Evolutionary conservation across 768 basidiomycete genomes (phyloP).

Genomic region (Baorangia bicolor): DNA sequence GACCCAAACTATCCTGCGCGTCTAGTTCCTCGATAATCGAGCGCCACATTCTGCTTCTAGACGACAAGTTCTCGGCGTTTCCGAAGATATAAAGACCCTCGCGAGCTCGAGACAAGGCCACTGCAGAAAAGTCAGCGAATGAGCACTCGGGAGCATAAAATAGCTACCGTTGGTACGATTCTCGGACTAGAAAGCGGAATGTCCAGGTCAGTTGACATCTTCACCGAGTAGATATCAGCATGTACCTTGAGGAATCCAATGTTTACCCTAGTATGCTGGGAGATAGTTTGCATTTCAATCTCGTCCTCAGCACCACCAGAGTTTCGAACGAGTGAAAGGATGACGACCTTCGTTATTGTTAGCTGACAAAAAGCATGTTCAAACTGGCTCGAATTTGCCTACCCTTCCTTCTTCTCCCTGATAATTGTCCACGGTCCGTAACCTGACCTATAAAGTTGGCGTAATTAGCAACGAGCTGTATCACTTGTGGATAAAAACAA

Average conservation of each 20-base stretch:
- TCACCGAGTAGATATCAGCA: background rate
- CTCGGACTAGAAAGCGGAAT: conserved; percentile 40
- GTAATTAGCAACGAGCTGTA: background rate
- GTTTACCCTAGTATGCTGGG: conserved; percentile 27
- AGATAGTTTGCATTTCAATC: conserved; percentile 15
- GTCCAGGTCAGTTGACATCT: background rate
- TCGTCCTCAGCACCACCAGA: conserved; percentile 48
- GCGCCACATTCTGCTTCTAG: conserved; percentile 56
- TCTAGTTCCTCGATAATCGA: conserved; percentile 58
- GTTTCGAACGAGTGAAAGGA: conserved; percentile 74
- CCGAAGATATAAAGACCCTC: conserved; percentile 76
- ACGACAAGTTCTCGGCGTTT: conserved; percentile 54
- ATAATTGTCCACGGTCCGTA: conserved; percentile 77
- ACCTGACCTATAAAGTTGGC: conserved; percentile 46
- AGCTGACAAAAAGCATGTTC: background rate
- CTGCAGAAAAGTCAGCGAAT: conserved; percentile 30
- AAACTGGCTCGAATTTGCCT: background rate
- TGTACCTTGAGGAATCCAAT: conserved; percentile 76
- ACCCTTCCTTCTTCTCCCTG: conserved; percentile 74
- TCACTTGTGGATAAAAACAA: background rate
- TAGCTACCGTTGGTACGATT: conserved; percentile 56
- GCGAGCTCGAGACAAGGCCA: conserved; percentile 71
- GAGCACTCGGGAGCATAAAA: background rate
- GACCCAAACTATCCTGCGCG: conserved; percentile 43
- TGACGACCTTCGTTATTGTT: conserved; percentile 50